phyloP scores from a whole-genome alignment of 345 rosid genomes.

The Conringia planisiliqua region DNA sequence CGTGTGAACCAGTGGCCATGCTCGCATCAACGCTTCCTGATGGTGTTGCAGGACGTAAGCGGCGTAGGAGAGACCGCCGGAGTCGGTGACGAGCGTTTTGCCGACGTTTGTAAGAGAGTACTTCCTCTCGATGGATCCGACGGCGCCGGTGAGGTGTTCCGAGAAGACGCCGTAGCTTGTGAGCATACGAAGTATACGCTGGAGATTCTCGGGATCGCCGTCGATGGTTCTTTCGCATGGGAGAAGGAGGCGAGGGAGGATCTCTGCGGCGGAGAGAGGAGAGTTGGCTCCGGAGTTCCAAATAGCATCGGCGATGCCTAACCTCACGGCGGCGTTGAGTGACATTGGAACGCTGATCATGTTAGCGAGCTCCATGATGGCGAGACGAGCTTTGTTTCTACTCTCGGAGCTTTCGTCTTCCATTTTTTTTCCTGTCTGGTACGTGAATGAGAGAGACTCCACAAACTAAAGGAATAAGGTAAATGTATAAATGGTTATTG shows the following conservation, averaged over 20 bases:
- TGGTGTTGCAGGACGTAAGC: conserved; percentile 90
- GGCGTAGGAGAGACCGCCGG: conserved; percentile 67
- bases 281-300: conserved; percentile 75
- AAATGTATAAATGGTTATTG: not conserved
- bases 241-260: conserved; percentile 49
- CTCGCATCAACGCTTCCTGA: conserved; percentile 78
- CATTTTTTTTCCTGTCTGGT: conserved; percentile 27
- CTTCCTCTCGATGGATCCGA: conserved; percentile 35
- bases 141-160: conserved; percentile 48
- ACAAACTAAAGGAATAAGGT: not conserved
- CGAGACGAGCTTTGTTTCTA: conserved; percentile 57
- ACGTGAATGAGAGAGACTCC: not conserved
- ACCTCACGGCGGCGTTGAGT: conserved; percentile 66
- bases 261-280: conserved; percentile 74
- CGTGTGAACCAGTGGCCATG: conserved; percentile 79
- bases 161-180: conserved; percentile 69
- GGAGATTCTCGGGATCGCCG: conserved; percentile 72
- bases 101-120: conserved; percentile 78
- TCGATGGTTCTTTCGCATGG: conserved; percentile 29
- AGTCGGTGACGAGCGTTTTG: conserved; percentile 69
- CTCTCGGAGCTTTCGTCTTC: conserved; percentile 48
- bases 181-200: conserved; percentile 85
- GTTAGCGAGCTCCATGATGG: conserved; percentile 76
- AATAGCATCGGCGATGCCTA: conserved; percentile 75
- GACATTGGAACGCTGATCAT: conserved; percentile 96